phyloP scores from a whole-genome alignment of 306 rosid species.

The Datisca glomerata region DNA sequence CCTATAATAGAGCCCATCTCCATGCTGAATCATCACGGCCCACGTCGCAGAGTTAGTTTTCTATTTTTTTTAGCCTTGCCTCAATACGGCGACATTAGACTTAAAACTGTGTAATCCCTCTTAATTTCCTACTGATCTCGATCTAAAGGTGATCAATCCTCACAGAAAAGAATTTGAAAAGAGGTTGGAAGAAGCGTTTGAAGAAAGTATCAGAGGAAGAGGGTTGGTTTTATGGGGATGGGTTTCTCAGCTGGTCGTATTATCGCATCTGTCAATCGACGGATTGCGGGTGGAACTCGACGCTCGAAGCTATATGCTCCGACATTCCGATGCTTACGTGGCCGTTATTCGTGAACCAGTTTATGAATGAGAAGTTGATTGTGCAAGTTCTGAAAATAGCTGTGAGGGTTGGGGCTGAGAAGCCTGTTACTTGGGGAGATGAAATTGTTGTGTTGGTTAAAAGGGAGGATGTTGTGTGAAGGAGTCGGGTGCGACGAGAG shows the following conservation, averaged over 20 bases:
- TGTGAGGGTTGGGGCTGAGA: constrained; percentile 18
- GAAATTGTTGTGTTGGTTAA: constrained; percentile 24
- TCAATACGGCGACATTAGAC: constrained; percentile 11
- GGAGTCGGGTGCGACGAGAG: constrained; percentile 24
- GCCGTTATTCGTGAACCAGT: constrained; percentile 46
- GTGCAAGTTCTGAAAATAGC: constrained; percentile 7
- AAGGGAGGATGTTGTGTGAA: constrained; percentile 28
- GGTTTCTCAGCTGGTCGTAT: constrained; percentile 41
- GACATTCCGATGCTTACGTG: constrained; percentile 48
- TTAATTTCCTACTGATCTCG: too few relatives aligned
- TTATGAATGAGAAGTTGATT: constrained; percentile 20
- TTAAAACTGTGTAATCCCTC: constrained; percentile 8
- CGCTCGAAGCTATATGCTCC: constrained; percentile 32
- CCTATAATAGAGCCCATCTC: too few relatives aligned
- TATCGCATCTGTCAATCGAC: constrained; percentile 37
- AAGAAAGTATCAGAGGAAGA: constrained; percentile 24
- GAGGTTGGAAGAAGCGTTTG: constrained; percentile 30
- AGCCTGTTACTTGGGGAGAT: constrained; percentile 16
- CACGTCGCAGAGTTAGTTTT: too few relatives aligned
- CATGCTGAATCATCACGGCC: too few relatives aligned
- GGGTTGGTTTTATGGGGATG: constrained; percentile 37
- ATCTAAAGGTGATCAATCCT: too few relatives aligned
- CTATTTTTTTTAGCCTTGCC: too few relatives aligned
- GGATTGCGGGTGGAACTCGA: constrained; percentile 67
- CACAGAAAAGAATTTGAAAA: constrained; percentile 23